Evolutionary conservation across 331 rosid species (phyloP).

Genomic region (Ulmus americana): DNA sequence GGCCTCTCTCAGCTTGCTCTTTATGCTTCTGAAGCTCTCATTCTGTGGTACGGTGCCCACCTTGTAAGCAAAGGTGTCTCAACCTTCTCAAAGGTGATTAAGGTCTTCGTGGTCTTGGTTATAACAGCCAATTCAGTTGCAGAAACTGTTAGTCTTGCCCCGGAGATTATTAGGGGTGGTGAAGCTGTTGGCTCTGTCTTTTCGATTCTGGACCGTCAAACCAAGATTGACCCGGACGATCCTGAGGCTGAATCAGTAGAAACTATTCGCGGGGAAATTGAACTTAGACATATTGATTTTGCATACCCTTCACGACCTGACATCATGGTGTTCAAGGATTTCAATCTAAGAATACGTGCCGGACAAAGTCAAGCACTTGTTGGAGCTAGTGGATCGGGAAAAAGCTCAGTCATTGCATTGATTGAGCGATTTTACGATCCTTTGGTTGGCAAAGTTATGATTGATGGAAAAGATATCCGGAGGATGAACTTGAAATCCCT

Average conservation of each 20-base stretch:
- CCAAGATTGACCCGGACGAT: conserved; percentile 84
- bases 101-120: conserved; percentile 86
- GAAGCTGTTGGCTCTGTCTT: conserved; percentile 96
- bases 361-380: conserved; percentile 97
- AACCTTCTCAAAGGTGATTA: conserved; percentile 84
- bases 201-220: conserved; percentile 70
- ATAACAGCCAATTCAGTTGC: conserved; percentile 96
- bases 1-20: conserved; percentile 92
- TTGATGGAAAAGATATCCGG: conserved; percentile 86
- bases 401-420: conserved; percentile 82
- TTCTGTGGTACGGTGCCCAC: conserved; percentile 90
- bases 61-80: conserved; percentile 78
- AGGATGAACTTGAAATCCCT: conserved; percentile 65
- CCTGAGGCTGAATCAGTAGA: conserved; percentile 75
- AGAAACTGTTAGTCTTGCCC: conserved; percentile 96
- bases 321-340: conserved; percentile 79
- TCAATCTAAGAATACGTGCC: conserved; percentile 73
- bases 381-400: conserved; percentile 96
- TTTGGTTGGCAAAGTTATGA: conserved; percentile 77
- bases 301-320: conserved; percentile 90
- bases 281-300: conserved; percentile 88
- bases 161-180: conserved; percentile 86
- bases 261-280: conserved; percentile 78
- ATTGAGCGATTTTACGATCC: conserved; percentile 95
- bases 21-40: conserved; percentile 85